Percentiles rank a stretch among this genome's conserved stretches.
Evolutionary conservation across 805 yeast species (phyloP).

Genomic region (Isabelozyma gotoi): DNA sequence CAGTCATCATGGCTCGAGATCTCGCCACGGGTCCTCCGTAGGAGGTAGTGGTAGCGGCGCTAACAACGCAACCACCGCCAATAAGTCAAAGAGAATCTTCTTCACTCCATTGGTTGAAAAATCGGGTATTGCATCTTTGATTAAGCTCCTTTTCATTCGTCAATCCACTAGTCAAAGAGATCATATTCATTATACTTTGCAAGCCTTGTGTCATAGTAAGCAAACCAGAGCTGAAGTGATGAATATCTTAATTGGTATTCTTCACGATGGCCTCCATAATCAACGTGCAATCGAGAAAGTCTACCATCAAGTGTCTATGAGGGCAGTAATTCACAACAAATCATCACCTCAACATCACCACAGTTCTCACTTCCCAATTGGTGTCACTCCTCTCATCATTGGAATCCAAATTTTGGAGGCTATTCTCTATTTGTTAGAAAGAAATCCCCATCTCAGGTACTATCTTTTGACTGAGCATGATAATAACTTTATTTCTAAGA

Average conservation of each 20-base stretch:
- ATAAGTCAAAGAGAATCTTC: constrained; percentile 35
- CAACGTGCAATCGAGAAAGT: constrained; percentile 61
- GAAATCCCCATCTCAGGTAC: constrained; percentile 64
- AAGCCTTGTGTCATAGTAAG: constrained; percentile 68
- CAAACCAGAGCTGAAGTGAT: constrained; percentile 77
- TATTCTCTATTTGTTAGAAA: constrained; percentile 65
- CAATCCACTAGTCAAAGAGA: constrained; percentile 64
- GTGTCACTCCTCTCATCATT: constrained; percentile 65
- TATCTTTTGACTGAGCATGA: constrained; percentile 79
- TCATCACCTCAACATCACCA: constrained; percentile 13
- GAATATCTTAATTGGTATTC: constrained; percentile 61
- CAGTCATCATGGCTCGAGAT: not conserved
- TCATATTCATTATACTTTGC: constrained; percentile 61
- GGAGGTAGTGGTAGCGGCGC: constrained; percentile 10
- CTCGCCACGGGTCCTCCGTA: not conserved
- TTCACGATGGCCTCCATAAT: constrained; percentile 73
- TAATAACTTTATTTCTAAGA: constrained; percentile 36
- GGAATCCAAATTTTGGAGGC: constrained; percentile 79
- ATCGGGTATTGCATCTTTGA: constrained; percentile 69
- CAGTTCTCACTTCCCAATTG: constrained; percentile 48
- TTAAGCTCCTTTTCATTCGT: constrained; percentile 72
- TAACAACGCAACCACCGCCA: constrained; percentile 6
- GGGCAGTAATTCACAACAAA: constrained; percentile 40
- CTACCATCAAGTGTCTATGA: constrained; percentile 54
- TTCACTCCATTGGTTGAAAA: constrained; percentile 72